Evolutionary conservation across 2,329 filamentous ascomycete species (phyloP).

Genomic region (Huntiella decipiens): DNA sequence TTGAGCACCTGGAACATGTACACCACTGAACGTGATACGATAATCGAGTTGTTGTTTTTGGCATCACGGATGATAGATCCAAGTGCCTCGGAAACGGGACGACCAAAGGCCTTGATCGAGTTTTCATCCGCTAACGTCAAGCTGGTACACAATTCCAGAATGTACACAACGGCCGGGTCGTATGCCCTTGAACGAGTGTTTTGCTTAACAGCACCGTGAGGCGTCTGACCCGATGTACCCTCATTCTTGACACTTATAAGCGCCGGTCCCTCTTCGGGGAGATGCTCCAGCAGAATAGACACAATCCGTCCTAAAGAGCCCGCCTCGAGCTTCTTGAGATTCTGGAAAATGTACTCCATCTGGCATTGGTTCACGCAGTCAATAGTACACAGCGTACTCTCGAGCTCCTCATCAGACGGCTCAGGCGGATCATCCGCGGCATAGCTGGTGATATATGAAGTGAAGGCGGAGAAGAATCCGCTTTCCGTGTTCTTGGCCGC

Average conservation of each 20-base stretch:
- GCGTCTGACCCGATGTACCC: slow-evolving; percentile 40
- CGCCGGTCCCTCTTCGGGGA: slow-evolving; percentile 66
- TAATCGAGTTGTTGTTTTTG: slow-evolving; percentile 59
- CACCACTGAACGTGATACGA: slow-evolving; percentile 66
- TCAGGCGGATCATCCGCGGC: slow-evolving; percentile 95
- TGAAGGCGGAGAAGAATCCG: slow-evolving; percentile 83
- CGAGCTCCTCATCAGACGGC: slow-evolving; percentile 89
- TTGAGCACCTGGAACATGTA: slow-evolving; percentile 71
- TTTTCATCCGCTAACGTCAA: slow-evolving; percentile 58
- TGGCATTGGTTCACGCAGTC: slow-evolving; percentile 86
- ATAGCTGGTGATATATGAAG: slow-evolving; percentile 95
- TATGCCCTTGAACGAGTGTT: slow-evolving; percentile 28
- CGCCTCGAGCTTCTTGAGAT: slow-evolving; percentile 50
- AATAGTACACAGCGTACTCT: slow-evolving; percentile 84
- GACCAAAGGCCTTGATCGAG: slow-evolving; percentile 54
- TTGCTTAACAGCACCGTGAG: slow-evolving; percentile 36
- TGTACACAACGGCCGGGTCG: slow-evolving; percentile 70
- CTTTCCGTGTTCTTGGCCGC: slow-evolving; percentile 59
- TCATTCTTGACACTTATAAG: slow-evolving; percentile 88
- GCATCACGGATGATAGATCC: slow-evolving; percentile 67
- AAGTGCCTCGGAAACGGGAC: slow-evolving; percentile 61
- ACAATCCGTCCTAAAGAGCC: slow-evolving; percentile 33
- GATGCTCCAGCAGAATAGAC: slow-evolving; percentile 54
- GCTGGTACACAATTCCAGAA: slow-evolving; percentile 78
- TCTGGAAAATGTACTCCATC: slow-evolving; percentile 63